Conservation (phyloP, 2,329 filamentous ascomycete species). For the Colletotrichum ledebouriae region DNA sequence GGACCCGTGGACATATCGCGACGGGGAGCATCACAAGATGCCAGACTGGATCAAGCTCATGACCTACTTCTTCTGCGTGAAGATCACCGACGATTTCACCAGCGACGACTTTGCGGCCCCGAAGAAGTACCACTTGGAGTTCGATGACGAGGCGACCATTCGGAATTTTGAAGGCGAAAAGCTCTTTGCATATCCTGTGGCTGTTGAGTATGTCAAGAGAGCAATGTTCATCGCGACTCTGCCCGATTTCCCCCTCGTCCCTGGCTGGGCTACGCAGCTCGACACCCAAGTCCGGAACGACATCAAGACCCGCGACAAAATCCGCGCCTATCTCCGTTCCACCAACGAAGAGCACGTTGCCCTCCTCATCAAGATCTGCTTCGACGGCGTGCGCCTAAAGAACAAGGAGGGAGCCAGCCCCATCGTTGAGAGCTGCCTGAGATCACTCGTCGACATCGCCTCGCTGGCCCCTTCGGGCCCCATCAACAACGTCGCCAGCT, state of each 20-base stretch:
- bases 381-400: constrained; percentile 67
- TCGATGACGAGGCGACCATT: constrained; percentile 52
- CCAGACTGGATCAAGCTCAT: constrained; percentile 68
- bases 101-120: constrained; percentile 15
- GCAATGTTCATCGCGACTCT: constrained; percentile 66
- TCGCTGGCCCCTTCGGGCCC: constrained; percentile 64
- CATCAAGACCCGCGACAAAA: constrained; percentile 70
- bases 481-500: constrained; percentile 63
- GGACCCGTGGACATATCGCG: constrained; percentile 72
- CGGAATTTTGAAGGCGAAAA: constrained; percentile 63
- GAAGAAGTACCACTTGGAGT: constrained; percentile 27
- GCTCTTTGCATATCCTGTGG: constrained; percentile 73
- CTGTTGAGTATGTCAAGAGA: constrained; percentile 75
- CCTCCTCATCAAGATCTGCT: constrained; percentile 65
- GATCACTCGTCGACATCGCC: constrained; percentile 67
- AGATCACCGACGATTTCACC: constrained; percentile 26
- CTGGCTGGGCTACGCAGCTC: constrained; percentile 87
- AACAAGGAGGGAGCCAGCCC: constrained; percentile 48
- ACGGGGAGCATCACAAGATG: constrained; percentile 47
- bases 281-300: constrained; percentile 80
- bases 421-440: constrained; percentile 62
- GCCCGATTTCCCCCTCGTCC: constrained; percentile 70
- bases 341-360: constrained; percentile 55
- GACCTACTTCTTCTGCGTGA: constrained; percentile 60
- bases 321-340: constrained; percentile 66